Evolutionary conservation across 2,329 filamentous ascomycete species (phyloP).

Genomic region (Trichoderma sp.): DNA sequence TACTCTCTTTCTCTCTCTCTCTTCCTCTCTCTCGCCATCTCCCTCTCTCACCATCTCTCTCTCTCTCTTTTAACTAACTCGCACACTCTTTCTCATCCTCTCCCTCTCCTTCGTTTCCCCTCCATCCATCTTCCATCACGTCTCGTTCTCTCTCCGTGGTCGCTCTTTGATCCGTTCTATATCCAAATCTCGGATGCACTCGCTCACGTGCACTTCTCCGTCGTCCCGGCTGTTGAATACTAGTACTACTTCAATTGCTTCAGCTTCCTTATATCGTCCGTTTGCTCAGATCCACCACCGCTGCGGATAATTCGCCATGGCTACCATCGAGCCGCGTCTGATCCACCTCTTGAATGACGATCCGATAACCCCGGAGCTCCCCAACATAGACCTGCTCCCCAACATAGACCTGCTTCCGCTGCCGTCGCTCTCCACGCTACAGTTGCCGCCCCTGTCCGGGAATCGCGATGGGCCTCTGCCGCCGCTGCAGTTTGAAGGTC

Average conservation of each 20-base stretch:
- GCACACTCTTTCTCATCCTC: background rate
- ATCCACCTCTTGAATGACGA: slow-evolving; percentile 61
- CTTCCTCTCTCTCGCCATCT: background rate
- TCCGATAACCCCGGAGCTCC: slow-evolving; percentile 46
- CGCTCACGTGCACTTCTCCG: background rate
- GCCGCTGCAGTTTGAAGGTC: slow-evolving; percentile 51
- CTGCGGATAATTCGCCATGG: slow-evolving; percentile 47
- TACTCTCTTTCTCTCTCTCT: background rate
- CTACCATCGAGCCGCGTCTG: slow-evolving; percentile 64
- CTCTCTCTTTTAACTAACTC: background rate
- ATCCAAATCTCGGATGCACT: background rate
- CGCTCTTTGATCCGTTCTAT: background rate
- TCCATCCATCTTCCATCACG: background rate
- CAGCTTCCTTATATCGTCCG: slow-evolving; percentile 20
- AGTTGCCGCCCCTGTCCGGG: slow-evolving; percentile 40
- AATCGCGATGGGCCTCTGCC: slow-evolving; percentile 43
- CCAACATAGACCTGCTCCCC: slow-evolving; percentile 34
- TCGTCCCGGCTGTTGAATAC: background rate
- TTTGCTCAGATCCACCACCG: slow-evolving; percentile 27
- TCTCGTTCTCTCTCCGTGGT: background rate
- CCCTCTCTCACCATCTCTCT: background rate
- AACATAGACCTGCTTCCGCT: slow-evolving; percentile 31
- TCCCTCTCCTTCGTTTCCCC: slow-evolving; percentile 17
- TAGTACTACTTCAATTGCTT: too few species aligned
- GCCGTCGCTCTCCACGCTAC: slow-evolving; percentile 50